Conservation (phyloP, 2,329 filamentous ascomycete species). For the Colletotrichum ledebouriae region DNA sequence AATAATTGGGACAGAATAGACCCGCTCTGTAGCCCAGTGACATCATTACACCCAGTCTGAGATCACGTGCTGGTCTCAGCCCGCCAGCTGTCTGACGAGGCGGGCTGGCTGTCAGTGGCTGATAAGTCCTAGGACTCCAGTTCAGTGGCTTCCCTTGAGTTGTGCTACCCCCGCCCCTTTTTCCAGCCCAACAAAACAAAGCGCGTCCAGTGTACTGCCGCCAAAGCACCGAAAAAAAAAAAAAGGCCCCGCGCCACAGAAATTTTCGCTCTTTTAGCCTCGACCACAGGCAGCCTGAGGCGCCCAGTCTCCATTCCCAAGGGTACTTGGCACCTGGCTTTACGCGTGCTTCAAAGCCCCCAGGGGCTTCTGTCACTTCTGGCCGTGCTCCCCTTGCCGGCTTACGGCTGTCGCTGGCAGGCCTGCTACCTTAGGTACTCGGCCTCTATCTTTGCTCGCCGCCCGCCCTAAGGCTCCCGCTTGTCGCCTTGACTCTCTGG, state of each 20-base stretch:
- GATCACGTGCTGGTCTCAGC: slow-evolving; percentile 16
- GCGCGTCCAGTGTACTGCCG: too few relatives aligned
- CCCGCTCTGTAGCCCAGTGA: background rate
- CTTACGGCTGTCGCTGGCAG: slow-evolving; percentile 1
- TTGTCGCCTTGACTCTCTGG: slow-evolving; percentile 18
- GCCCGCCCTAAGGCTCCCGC: too few relatives aligned
- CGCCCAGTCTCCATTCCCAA: too few relatives aligned
- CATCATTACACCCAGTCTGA: slow-evolving; percentile 4
- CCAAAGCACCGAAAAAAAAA: too few relatives aligned
- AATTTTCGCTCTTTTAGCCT: slow-evolving; percentile 43
- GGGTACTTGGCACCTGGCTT: too few relatives aligned
- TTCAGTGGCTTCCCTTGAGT: background rate
- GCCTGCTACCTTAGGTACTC: background rate
- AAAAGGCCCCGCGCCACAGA: slow-evolving; percentile 36
- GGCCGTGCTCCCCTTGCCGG: slow-evolving; percentile 34
- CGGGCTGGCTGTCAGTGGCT: background rate
- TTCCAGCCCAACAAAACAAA: too few relatives aligned
- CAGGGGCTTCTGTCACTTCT: slow-evolving; percentile 23
- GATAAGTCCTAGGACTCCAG: too few relatives aligned
- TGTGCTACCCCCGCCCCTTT: background rate
- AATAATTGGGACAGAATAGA: background rate
- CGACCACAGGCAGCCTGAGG: slow-evolving; percentile 34
- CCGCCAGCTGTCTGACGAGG: background rate
- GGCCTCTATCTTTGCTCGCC: too few relatives aligned
- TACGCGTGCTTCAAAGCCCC: slow-evolving; percentile 4